Evolutionary conservation across 2,329 filamentous ascomycete genomes (phyloP).

Genomic region (Macroventuria anomochaeta): DNA sequence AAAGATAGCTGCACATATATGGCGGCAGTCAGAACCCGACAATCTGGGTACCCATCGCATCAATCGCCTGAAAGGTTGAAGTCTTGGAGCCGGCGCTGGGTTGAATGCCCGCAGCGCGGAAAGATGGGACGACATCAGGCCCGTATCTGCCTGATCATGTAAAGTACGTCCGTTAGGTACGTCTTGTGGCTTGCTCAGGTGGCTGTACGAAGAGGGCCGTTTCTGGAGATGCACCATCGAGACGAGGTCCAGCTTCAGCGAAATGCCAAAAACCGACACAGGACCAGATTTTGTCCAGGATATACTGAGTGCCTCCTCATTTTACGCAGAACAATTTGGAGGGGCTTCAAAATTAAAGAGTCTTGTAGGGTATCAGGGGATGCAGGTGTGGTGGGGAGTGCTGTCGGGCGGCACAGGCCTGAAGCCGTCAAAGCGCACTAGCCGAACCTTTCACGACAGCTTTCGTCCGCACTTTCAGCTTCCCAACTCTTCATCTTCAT

Average conservation of each 20-base stretch:
- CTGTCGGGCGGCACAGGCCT: neutral
- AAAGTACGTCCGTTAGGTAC: constrained; percentile 7
- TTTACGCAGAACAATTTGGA: no score
- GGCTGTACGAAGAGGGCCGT: neutral
- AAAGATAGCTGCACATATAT: neutral
- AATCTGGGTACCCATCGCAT: constrained; percentile 1
- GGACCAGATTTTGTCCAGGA: no score
- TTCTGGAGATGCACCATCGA: no score
- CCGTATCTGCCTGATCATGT: constrained; percentile 3
- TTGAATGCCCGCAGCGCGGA: neutral
- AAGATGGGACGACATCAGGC: constrained; percentile 2
- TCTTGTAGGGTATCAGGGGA: neutral
- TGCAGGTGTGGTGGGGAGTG: neutral
- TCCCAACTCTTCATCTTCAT: neutral
- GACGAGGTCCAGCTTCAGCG: no score
- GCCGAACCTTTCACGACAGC: neutral
- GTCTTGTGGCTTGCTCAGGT: constrained; percentile 9
- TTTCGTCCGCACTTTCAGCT: neutral
- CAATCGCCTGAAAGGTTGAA: neutral
- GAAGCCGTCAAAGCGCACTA: constrained; percentile 3
- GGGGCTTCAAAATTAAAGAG: no score
- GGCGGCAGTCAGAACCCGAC: neutral
- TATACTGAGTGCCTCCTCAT: no score
- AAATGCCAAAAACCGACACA: constrained; percentile 1
- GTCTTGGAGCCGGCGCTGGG: neutral